A percentile compares a stretch with the other conserved stretches of the same genome.
phyloP scores from a whole-genome alignment of 2,329 filamentous ascomycete species.

The Beauveria sp. region DNA sequence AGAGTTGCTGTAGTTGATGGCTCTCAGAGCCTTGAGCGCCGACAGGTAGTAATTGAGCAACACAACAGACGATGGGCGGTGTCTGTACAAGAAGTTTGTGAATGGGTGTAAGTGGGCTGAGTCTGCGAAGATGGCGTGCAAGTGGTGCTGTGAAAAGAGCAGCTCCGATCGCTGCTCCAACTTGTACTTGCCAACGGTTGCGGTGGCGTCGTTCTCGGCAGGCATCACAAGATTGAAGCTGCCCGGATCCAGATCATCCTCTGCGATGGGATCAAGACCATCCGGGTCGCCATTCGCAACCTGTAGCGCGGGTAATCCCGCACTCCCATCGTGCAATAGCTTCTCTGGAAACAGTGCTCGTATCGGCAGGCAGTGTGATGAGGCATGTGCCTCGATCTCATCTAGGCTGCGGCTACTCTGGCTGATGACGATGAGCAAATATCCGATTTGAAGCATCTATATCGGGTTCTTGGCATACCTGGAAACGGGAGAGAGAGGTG shows the following conservation, averaged over 20 bases:
- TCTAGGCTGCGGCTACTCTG: conserved; percentile 4
- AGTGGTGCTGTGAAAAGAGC: conserved; percentile 59
- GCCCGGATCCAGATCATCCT: conserved; percentile 29
- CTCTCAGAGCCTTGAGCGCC: conserved; percentile 60
- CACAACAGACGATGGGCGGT: conserved; percentile 55
- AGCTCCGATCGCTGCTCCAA: conserved; percentile 57
- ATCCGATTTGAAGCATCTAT: background rate
- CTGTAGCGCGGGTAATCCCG: conserved; percentile 15
- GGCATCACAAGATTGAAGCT: conserved; percentile 29
- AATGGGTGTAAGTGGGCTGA: conserved; percentile 57
- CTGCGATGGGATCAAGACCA: conserved; percentile 27
- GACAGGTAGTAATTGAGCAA: conserved; percentile 66
- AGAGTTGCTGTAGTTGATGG: conserved; percentile 64
- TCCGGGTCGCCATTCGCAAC: conserved; percentile 16
- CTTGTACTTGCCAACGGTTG: conserved; percentile 28
- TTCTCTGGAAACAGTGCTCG: background rate
- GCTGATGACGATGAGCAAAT: background rate
- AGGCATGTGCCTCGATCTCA: background rate
- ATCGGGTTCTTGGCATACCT: background rate
- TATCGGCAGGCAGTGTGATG: background rate
- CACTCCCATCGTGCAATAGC: background rate
- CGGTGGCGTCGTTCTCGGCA: conserved; percentile 8
- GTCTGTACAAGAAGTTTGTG: conserved; percentile 54
- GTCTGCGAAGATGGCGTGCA: conserved; percentile 58
- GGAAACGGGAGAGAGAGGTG: conserved; percentile 6